Base-by-base conservation (phyloP, 768 basidiomycete species). In the Gyrodon lividus region DNA sequence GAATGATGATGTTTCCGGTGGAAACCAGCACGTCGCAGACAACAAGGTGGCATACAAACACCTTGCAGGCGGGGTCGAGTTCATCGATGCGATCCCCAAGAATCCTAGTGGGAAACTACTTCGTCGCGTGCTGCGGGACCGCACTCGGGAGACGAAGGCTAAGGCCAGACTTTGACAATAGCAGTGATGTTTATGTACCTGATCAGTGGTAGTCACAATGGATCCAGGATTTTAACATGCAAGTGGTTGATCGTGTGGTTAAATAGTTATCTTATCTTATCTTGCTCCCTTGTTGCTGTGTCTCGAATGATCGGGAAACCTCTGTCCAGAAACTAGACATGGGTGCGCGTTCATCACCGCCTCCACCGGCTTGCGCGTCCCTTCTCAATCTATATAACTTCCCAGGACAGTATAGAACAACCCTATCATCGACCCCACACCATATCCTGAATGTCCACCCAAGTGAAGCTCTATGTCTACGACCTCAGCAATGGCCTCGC, bases 401-500 rank as follows among this genome's bases (percentile, higher is more conserved):
- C 10, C 26, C 6, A 28, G 9, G 8, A 28, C 10, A 6, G 4
- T 5, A 35, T 33, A 43, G 30, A 44, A 20, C 28, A 1, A 23
- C 37, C 10, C 17, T 13, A 17, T n/a, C 35, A 37, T 37, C n/a
- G 17, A 16, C 8, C 10, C 10, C 13, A 31, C 42, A 34, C 43
- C 2, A 40, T 28, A 44, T 10, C 17, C 28, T 16, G 6, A 48
- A 64, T 64, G 63, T 52, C 64, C 13, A 17, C 65, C 23, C 70
- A 71, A 23, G 92, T 97, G 16, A 75, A 90, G 58, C 78, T 97
- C 22, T 93, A 94, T 63, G 83, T 96, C 1, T 97, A 97, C 68
- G 94, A 97, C 62, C 83, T 96, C 47, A 93, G 86, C 69, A 84
- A 86, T 62, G 94, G 94, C 37, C 76, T 96, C 60, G 95, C 92